A percentile compares a stretch with the other conserved stretches of the same genome.
phyloP scores from a whole-genome alignment of 495 filamentous ascomycete genomes.

The Tuber umbilicatum region DNA sequence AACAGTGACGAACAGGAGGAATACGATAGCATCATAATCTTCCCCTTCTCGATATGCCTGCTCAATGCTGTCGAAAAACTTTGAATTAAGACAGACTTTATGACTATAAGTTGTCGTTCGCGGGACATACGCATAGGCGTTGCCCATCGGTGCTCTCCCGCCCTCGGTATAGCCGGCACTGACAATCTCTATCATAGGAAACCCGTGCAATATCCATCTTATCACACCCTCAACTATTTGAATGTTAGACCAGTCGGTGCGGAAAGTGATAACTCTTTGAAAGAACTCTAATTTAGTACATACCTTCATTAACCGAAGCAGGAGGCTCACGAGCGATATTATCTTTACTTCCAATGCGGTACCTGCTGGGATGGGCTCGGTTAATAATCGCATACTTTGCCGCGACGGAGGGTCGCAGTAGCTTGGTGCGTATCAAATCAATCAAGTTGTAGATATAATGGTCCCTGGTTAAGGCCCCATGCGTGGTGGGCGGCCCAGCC shows the following conservation, averaged over 20 bases:
- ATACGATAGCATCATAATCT: conserved; percentile 19
- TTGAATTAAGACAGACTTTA: conserved; percentile 9
- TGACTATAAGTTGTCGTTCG: not conserved
- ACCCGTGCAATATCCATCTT: conserved; percentile 19
- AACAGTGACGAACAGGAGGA: conserved; percentile 9
- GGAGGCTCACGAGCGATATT: conserved; percentile 21
- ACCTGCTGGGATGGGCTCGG: conserved; percentile 23
- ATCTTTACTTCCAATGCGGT: conserved; percentile 10
- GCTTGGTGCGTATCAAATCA: conserved; percentile 5
- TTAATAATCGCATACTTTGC: conserved; percentile 24
- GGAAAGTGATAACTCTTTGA: not conserved
- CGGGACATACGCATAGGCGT: not conserved
- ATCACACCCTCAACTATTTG: conserved; percentile 21
- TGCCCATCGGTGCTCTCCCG: not conserved
- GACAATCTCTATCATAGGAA: conserved; percentile 19
- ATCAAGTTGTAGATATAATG: conserved; percentile 18
- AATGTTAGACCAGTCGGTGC: not conserved
- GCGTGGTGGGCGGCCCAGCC: not conserved
- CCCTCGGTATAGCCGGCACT: not conserved
- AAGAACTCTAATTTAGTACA: not conserved
- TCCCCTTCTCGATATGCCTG: conserved; percentile 1
- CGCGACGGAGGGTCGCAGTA: conserved; percentile 15
- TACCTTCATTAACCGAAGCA: conserved; percentile 17
- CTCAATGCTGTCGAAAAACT: conserved; percentile 22
- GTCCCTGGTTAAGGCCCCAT: not conserved